These are phyloP conservation scores for Pichia exigua DNA, from an alignment of 805 yeast species.

Conservation along the genomic window DNA sequence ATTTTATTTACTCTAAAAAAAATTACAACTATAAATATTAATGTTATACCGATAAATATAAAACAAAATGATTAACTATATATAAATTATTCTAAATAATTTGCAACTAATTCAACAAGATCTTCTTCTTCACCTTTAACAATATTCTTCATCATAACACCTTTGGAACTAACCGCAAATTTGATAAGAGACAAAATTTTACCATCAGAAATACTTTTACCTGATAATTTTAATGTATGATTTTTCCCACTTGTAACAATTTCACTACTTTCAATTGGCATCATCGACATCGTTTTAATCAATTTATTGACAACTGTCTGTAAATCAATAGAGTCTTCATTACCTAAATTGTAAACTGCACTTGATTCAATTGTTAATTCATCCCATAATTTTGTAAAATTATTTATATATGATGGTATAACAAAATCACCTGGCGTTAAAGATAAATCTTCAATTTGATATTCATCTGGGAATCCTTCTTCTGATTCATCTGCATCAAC, in stretches of 20 bases:
- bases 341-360: constrained; percentile 60
- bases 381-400: constrained; percentile 68
- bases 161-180: constrained; percentile 41
- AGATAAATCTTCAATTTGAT: constrained; percentile 76
- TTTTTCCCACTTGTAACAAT: constrained; percentile 46
- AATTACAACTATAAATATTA: background rate
- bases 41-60: background rate
- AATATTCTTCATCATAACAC: constrained; percentile 47
- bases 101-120: constrained; percentile 44
- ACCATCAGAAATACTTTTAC: constrained; percentile 57
- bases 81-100: constrained; percentile 32
- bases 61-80: no score
- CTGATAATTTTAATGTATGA: constrained; percentile 75
- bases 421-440: constrained; percentile 77
- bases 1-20: background rate
- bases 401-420: constrained; percentile 67
- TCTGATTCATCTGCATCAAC: constrained; percentile 62
- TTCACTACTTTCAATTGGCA: constrained; percentile 71
- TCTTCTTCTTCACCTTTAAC: constrained; percentile 49
- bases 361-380: constrained; percentile 55
- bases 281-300: constrained; percentile 46
- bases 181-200: constrained; percentile 45
- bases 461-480: constrained; percentile 90
- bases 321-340: constrained; percentile 32
- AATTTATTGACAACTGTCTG: constrained; percentile 54